A percentile compares a stretch with the other conserved stretches of the same genome.
These are phyloP conservation scores for Moesziomyces sp. DNA, from an alignment of 1,284 basidiomycete species.

Conservation along the genomic window DNA sequence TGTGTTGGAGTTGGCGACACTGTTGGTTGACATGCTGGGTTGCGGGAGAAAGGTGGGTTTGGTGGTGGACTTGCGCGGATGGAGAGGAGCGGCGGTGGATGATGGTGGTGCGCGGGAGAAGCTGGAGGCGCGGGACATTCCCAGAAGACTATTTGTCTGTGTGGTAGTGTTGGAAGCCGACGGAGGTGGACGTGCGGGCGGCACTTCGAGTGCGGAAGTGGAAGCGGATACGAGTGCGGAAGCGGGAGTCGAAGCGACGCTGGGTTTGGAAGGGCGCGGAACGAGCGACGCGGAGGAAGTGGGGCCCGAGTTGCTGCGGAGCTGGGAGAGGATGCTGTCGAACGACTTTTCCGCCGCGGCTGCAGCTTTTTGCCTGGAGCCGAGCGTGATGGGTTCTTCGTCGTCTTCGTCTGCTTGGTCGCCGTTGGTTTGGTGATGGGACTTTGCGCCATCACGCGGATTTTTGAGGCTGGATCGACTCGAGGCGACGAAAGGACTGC, in stretches of 20 bases:
- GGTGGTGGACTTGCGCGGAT: slow-evolving; percentile 18
- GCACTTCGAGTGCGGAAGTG: slow-evolving; percentile 1
- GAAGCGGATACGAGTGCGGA: slow-evolving; percentile 3
- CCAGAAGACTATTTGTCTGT: slow-evolving; percentile 29
- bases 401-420: slow-evolving; percentile 16
- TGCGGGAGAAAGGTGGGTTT: slow-evolving; percentile 22
- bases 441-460: background rate
- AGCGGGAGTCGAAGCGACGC: background rate
- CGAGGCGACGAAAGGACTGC: slow-evolving; percentile 30
- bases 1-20: background rate
- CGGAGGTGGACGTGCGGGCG: slow-evolving; percentile 1
- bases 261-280: background rate
- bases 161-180: slow-evolving; percentile 7
- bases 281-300: no score
- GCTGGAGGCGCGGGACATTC: slow-evolving; percentile 48
- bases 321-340: slow-evolving; percentile 42
- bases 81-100: slow-evolving; percentile 4
- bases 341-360: slow-evolving; percentile 45
- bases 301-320: slow-evolving; percentile 11
- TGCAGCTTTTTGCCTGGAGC: slow-evolving; percentile 38
- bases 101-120: slow-evolving; percentile 34
- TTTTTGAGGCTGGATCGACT: slow-evolving; percentile 13
- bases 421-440: background rate
- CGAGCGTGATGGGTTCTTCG: slow-evolving; percentile 37
- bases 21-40: slow-evolving; percentile 5